phyloP scores from a whole-genome alignment of 129 eudicot species.

The Oenanthe sinensis region DNA sequence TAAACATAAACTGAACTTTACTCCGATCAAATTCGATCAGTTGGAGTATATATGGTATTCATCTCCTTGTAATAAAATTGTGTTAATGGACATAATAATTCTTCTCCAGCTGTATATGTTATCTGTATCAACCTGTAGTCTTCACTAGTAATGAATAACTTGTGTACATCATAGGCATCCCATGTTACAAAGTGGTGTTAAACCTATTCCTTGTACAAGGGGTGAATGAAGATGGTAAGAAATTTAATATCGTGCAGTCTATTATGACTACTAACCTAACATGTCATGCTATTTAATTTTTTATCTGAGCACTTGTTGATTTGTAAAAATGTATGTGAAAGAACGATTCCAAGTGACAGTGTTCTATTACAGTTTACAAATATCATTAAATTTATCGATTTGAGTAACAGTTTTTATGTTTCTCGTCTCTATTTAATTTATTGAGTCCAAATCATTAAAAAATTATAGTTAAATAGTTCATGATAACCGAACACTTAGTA shows the following conservation, averaged over 20 bases:
- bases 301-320: neutral
- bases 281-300: neutral
- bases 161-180: constrained; percentile 7
- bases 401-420: too few species aligned
- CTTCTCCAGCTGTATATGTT: constrained; percentile 3
- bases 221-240: neutral
- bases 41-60: neutral
- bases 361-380: too few species aligned
- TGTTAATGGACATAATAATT: neutral
- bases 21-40: neutral
- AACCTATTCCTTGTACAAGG: neutral
- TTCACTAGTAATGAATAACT: neutral
- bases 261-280: neutral
- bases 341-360: neutral
- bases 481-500: too few species aligned
- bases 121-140: neutral
- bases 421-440: too few species aligned
- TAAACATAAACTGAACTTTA: neutral
- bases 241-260: neutral
- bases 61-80: neutral
- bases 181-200: constrained; percentile 1
- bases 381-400: too few species aligned
- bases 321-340: neutral
- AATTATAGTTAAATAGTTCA: too few species aligned
- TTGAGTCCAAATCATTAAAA: too few species aligned